Evolutionary conservation across 257 asterid species (phyloP).

Genomic region (Solanum piurae): DNA sequence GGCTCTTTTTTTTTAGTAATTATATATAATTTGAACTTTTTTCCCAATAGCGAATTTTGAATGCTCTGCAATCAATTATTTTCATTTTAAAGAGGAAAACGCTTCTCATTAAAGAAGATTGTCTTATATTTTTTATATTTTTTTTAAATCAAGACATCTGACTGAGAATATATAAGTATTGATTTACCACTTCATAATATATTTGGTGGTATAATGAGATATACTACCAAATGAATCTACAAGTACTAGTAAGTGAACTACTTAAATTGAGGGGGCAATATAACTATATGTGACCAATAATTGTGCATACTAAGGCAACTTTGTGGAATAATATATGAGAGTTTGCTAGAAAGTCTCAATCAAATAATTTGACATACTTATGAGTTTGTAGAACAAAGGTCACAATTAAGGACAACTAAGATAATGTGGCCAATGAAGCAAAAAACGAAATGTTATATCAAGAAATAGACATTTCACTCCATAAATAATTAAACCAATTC

Average conservation of each 20-base stretch:
- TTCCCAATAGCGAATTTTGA: too few species aligned
- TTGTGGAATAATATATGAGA: not conserved
- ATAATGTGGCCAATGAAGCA: not conserved
- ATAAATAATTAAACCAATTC: not conserved
- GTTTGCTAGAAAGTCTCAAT: conserved; percentile 3
- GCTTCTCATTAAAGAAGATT: not conserved
- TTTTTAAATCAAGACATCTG: not conserved
- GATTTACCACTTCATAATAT: not conserved
- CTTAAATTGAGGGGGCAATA: not conserved
- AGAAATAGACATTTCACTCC: not conserved
- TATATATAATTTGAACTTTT: too few species aligned
- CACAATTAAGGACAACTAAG: not conserved
- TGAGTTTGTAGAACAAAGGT: not conserved
- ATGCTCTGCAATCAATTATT: too few species aligned
- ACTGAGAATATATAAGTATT: not conserved
- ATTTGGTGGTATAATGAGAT: not conserved
- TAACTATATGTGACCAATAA: not conserved
- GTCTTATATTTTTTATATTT: too few species aligned
- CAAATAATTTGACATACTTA: conserved; percentile 5
- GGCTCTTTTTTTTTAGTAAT: too few species aligned
- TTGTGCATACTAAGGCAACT: not conserved
- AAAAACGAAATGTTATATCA: not conserved
- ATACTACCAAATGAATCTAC: not conserved
- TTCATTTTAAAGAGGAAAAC: too few species aligned
- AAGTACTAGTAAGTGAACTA: not conserved